Conservation (phyloP, 345 rosid species). For the Eucalyptus cloeziana region DNA sequence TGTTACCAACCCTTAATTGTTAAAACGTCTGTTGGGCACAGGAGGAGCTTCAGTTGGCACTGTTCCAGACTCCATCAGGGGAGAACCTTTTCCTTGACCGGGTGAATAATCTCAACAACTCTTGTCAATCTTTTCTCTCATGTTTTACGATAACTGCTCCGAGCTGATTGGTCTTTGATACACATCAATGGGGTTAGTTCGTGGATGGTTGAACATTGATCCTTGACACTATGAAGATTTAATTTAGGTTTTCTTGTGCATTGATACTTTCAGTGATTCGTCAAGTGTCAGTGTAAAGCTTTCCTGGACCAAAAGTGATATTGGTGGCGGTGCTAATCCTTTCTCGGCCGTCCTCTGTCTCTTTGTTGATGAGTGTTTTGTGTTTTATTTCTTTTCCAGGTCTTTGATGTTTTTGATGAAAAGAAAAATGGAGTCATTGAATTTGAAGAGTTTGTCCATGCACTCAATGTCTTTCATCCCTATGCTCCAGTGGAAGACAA, state of each 20-base stretch:
- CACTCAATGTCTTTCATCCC: conserved; percentile 78
- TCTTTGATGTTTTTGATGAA: conserved; percentile 77
- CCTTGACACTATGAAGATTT: not conserved
- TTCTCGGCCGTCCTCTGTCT: not conserved
- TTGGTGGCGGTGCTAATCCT: not conserved
- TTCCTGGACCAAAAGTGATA: not conserved
- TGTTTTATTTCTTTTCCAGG: conserved; percentile 12
- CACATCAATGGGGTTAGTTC: not conserved
- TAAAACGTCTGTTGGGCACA: not conserved
- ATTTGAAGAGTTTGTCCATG: conserved; percentile 74
- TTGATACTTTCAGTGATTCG: not conserved
- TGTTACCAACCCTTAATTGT: not conserved
- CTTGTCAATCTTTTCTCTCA: not conserved
- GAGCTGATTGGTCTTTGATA: not conserved
- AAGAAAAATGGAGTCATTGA: conserved; percentile 84
- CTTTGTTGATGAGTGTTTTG: not conserved
- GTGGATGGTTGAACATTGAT: not conserved
- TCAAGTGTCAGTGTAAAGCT: not conserved
- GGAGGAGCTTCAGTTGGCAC: conserved; percentile 87
- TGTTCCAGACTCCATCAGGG: conserved; percentile 41
- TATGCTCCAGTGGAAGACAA: conserved; percentile 57
- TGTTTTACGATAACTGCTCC: not conserved
- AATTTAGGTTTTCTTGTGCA: not conserved
- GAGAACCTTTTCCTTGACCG: conserved; percentile 83
- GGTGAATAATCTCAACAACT: conserved; percentile 27